These are phyloP conservation scores for Populus tremula DNA, from an alignment of 345 rosid species.

Conservation along the genomic window DNA sequence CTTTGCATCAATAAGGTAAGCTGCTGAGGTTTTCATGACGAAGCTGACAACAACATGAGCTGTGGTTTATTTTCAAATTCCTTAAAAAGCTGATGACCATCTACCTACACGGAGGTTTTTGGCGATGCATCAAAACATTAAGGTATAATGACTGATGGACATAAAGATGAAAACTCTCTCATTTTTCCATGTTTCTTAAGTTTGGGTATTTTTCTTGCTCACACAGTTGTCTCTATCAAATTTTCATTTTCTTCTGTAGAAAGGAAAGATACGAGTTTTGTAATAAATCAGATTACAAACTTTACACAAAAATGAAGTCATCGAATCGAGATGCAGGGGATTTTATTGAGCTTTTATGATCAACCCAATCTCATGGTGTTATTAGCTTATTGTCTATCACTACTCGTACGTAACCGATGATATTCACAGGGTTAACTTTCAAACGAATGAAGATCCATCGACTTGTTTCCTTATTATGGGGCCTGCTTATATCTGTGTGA, in stretches of 20 bases:
- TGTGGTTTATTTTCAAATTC: not conserved
- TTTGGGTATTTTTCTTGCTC: slow-evolving; percentile 16
- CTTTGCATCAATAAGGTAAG: slow-evolving; percentile 90
- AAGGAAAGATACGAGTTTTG: slow-evolving; percentile 28
- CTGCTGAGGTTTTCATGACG: not conserved
- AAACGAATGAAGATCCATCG: too few species aligned
- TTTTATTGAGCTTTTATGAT: not conserved
- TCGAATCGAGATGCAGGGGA: not conserved
- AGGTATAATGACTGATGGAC: slow-evolving; percentile 22
- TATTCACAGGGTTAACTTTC: not conserved
- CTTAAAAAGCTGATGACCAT: slow-evolving; percentile 13
- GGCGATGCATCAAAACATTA: slow-evolving; percentile 45
- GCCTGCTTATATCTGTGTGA: too few species aligned
- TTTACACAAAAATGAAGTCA: slow-evolving; percentile 10
- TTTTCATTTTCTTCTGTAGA: slow-evolving; percentile 14
- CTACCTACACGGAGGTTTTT: slow-evolving; percentile 62
- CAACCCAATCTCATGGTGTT: not conserved
- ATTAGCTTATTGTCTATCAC: not conserved
- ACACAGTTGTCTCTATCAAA: slow-evolving; percentile 25
- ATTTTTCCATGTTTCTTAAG: slow-evolving; percentile 15
- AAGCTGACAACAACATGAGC: not conserved
- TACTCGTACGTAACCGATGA: not conserved
- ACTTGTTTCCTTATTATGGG: too few species aligned
- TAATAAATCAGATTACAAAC: slow-evolving; percentile 30
- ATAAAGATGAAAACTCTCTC: slow-evolving; percentile 16